Percentiles rank a stretch among this genome's conserved stretches.
These are phyloP conservation scores for Cynara cardunculus DNA, from an alignment of 129 eudicot species.

Conservation along the genomic window DNA sequence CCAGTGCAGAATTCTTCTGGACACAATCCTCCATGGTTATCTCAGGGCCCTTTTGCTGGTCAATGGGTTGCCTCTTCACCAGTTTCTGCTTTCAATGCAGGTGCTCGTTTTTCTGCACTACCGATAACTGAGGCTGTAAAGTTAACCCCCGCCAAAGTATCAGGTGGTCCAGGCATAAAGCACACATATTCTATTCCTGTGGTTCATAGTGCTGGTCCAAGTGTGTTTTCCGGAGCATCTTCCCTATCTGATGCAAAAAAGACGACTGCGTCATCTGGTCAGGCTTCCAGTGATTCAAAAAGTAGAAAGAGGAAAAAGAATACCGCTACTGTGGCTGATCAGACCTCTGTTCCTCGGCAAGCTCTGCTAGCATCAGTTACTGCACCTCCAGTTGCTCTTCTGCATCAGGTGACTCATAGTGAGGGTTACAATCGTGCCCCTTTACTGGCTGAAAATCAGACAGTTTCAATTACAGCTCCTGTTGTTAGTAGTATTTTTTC, in stretches of 20 bases:
- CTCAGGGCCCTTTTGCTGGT: conserved; percentile 67
- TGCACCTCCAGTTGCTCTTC: conserved; percentile 20
- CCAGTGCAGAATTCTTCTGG: conserved; percentile 43
- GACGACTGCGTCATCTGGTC: conserved; percentile 28
- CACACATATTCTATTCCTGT: conserved; percentile 22
- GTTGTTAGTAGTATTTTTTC: conserved; percentile 29
- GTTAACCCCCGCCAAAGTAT: conserved; percentile 56
- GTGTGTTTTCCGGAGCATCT: conserved; percentile 25
- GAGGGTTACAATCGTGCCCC: conserved; percentile 18
- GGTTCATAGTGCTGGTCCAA: conserved; percentile 33
- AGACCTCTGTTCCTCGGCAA: conserved; percentile 17
- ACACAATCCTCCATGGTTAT: conserved; percentile 65
- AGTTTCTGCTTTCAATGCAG: conserved; percentile 44
- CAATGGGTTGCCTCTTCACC: conserved; percentile 82
- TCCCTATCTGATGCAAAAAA: conserved; percentile 32
- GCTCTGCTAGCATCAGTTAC: conserved; percentile 22
- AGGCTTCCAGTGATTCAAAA: conserved; percentile 47
- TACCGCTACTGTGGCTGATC: conserved; percentile 27
- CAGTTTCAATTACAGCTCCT: conserved; percentile 27
- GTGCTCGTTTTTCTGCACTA: conserved; percentile 41
- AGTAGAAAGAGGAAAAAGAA: conserved; percentile 75
- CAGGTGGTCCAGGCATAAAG: conserved; percentile 30
- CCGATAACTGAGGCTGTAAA: conserved; percentile 60
- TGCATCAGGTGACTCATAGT: conserved; percentile 4
- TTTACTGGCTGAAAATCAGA: conserved; percentile 32